phyloP scores from a whole-genome alignment of 2,329 filamentous ascomycete genomes.

The Talaromyces marneffei region DNA sequence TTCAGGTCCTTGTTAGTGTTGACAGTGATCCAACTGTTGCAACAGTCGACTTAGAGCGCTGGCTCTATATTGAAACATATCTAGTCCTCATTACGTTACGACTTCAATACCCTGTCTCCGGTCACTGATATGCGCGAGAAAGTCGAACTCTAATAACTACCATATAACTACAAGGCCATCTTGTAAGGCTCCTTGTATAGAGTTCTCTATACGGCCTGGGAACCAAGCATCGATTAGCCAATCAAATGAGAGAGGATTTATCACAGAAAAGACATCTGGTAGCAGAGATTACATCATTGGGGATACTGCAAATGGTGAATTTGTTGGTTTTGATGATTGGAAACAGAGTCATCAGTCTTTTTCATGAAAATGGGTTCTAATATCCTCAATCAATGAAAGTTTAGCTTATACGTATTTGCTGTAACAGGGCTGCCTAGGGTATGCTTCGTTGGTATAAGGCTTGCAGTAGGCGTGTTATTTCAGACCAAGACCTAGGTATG shows the following conservation, averaged over 20 bases:
- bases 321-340: background rate
- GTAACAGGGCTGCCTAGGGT: background rate
- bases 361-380: background rate
- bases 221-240: background rate
- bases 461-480: background rate
- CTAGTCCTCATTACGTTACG: conserved; percentile 29
- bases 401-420: background rate
- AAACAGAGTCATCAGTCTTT: background rate
- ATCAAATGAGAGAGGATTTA: background rate
- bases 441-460: background rate
- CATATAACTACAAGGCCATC: background rate
- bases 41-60: conserved; percentile 24
- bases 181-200: background rate
- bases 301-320: background rate
- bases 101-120: conserved; percentile 27
- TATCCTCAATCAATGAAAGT: background rate
- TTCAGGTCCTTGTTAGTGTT: conserved; percentile 11
- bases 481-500: background rate
- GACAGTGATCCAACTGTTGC: conserved; percentile 19
- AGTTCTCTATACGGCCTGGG: background rate
- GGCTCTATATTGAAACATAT: conserved; percentile 26
- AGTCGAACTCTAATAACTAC: background rate
- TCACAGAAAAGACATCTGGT: background rate
- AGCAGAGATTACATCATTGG: background rate
- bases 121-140: conserved; percentile 16